Percentiles rank a stretch among this genome's conserved stretches.
These are phyloP conservation scores for Phallus indusiatus DNA, from an alignment of 768 basidiomycete species.

Conservation along the genomic window DNA sequence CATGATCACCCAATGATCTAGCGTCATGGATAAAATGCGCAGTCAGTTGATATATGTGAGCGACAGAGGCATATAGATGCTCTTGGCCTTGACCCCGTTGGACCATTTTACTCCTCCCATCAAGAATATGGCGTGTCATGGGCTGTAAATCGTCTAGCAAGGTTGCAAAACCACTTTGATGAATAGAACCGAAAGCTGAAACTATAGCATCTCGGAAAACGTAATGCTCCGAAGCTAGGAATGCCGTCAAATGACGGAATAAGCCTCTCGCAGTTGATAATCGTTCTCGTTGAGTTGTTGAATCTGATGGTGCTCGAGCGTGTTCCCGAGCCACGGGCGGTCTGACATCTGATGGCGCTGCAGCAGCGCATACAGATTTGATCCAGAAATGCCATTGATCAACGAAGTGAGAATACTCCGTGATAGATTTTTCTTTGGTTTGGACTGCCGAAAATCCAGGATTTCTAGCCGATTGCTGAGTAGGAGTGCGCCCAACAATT, in stretches of 20 bases:
- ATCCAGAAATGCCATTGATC: constrained; percentile 83
- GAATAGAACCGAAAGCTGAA: constrained; percentile 81
- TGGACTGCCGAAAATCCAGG: constrained; percentile 18
- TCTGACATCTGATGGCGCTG: constrained; percentile 52
- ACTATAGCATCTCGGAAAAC: constrained; percentile 82
- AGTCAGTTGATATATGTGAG: constrained; percentile 82
- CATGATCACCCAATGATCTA: constrained; percentile 56
- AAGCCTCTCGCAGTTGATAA: constrained; percentile 74
- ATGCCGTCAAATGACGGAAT: constrained; percentile 78
- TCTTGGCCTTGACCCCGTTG: constrained; percentile 64
- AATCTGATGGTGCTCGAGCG: constrained; percentile 58
- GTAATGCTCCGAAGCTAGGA: constrained; percentile 78
- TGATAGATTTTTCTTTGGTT: constrained; percentile 41
- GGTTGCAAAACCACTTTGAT: constrained; percentile 63
- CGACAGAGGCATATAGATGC: constrained; percentile 76
- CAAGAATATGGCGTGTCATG: constrained; percentile 76
- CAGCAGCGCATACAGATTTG: constrained; percentile 77
- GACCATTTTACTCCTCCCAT: constrained; percentile 51
- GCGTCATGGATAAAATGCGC: constrained; percentile 67
- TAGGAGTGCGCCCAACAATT: constrained; percentile 48
- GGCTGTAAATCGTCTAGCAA: constrained; percentile 77
- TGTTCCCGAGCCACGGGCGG: constrained; percentile 58
- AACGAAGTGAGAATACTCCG: constrained; percentile 49
- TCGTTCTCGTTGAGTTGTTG: constrained; percentile 71
- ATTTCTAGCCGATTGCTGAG: constrained; percentile 31